Base-by-base conservation (phyloP, 1,284 basidiomycete species). In the Stygiomarasmius scandens region DNA sequence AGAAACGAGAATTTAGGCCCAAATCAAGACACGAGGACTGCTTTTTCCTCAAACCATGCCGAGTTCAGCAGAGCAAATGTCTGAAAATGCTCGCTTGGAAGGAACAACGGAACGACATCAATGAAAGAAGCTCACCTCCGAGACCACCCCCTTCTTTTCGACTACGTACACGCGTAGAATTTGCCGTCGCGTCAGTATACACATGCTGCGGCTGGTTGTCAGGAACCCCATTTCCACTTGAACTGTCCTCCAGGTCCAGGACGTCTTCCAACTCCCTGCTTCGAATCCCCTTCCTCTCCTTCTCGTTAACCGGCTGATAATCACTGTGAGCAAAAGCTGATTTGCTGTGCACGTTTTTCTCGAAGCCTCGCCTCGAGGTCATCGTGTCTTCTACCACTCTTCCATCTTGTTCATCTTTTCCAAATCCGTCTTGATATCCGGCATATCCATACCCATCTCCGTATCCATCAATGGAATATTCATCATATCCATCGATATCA, bases 401-500 rank as follows among this genome's bases (percentile, higher is more conserved):
- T 8, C 32, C 38, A 41, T 19, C 14, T 12, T 9, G 4, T 41
- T 16, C 38, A 41, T 41, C 38, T 16, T 41, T 16, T 9, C 38
- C 38, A 41, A 16, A 41, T 41, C 6, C 38, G n/a, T 41, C 38
- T 41, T 32, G 29, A 32, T 32, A 32, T 32, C 29, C 29, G 29
- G 6, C n/a, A 16, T 12, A 19, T 41, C 38, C 38, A 41, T 41
- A 12, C 38, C 11, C 38, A 41, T 8, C 38, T 41, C 38, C 38
- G n/a, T 41, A 41, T 41, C 29, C 29, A 32, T 32, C 29, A 32
- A 32, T 32, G 29, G 29, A 32, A 32, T 12, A 32, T 12, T 12
- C 29, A 12, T 41, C 38, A 41, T 41, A 41, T 41, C 38, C 38
- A 41, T 41, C 38, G 38, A 41, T 41, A 52, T 49, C 59, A 52